Base-by-base conservation (phyloP, 2,329 filamentous ascomycete genomes). In the Cladophialophora yegresii region DNA sequence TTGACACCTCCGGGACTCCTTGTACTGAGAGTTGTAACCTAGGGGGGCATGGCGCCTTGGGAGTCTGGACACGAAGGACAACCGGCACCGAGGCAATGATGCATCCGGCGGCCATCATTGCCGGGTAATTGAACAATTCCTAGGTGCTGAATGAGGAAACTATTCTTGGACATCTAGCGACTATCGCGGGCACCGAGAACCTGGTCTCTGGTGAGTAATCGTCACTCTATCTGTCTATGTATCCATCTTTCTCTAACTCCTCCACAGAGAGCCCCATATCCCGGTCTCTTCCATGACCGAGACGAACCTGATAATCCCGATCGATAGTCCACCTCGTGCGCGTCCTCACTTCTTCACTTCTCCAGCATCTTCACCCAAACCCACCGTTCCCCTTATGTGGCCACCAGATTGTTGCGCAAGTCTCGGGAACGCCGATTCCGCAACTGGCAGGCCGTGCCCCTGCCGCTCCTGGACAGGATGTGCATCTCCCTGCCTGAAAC, bases 121-220 rank as follows among this genome's bases (percentile, higher is more conserved):
- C 51, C 26, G n/a, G 51, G 22, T 28, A 54, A 20, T 20, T 54
- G 51, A 32, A 32, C 28, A 54, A 53, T 8, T 51, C 51, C 47
- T 22, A 59, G n/a, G 33, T 59, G n/a, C 33, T 59, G 23, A 26
- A 53, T 2, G 45, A 50, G 4, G 57, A 59, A 33, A 59, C 47
- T 8, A 50, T 30, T n/a, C 13, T 59, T 8, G 10, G n/a, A 33
- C 28, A 28, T 13, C 40, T 59, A 12, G 40, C 56, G 30, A 13
- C 28, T n/a, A 50, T 50, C 26, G 51, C 43, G 0, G 56, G 56
- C 26, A 43, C 56, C 13, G 30, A 50, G 9, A 28, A 59, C 22
- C 28, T 59, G 56, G 23, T 54, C 12, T 23, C 30, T 16, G 23
- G 51, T 32, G 51, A 33, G 51, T 54, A 50, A 9, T 6, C 47